Base-by-base conservation (phyloP, 2,329 filamentous ascomycete species). In the Cephalotrichum gorgonifer region DNA sequence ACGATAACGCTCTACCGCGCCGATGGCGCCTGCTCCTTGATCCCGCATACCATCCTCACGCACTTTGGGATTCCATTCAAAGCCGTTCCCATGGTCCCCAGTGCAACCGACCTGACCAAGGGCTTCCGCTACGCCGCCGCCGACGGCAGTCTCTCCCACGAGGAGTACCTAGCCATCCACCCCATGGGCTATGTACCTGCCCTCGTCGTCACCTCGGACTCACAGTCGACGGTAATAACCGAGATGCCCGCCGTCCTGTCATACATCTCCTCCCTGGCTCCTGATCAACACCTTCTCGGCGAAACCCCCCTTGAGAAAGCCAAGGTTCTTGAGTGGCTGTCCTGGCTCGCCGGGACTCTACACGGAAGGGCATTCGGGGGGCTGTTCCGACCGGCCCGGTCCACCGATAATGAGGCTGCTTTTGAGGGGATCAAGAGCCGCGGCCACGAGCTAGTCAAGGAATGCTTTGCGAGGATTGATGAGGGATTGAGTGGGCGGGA, bases 181-280 rank as follows among this genome's bases (percentile, higher is more conserved):
- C 62, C 57, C 0, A 50, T 47, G 4, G 62, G 60, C 17, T 60
- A 56, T 11, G 62, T 68, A 0, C 64, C 65, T 1, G 57, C 55
- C 1, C 54, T 68, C 17, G 42, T 48, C 4, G 53, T 65, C 26
- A 28, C 39, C 9, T 27, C 33, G n/a, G 35, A n/a, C 3, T 0
- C 7, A 6, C 57, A 59, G 15, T 51, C 52, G 7, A 53, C 58
- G 15, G 31, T 60, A 38, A 56, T 68, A 38, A 65, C 62, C 2
- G 65, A 68, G 47, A 53, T 60, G 46, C 57, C 59, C 0, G 65
- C 64, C 4, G 51, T 68, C 4, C 44, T 66, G 1, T 60, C 49
- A 8, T 66, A 62, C 53, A 58, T 65, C 43, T 56, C 58, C 3
- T 56, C 57, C 0, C 51, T 64, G 1, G 38, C 58, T 0, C 57